Percentiles rank a stretch among this genome's conserved stretches.
phyloP scores from a whole-genome alignment of 2,329 filamentous ascomycete species.

The Rhytidhysteron rufulum region DNA sequence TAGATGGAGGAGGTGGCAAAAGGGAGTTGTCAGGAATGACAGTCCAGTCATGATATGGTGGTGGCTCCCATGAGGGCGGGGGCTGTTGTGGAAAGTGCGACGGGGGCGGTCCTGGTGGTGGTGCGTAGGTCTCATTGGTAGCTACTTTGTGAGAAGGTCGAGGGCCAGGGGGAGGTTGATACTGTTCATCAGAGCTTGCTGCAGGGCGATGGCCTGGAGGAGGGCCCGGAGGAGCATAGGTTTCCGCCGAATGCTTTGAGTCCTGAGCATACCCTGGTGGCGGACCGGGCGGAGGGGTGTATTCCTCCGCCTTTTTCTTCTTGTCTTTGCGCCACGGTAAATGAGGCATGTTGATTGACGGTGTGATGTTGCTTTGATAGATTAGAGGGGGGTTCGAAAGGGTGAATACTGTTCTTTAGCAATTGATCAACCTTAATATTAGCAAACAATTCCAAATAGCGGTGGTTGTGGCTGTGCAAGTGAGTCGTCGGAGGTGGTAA shows the following conservation, averaged over 20 bases:
- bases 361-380: too few species aligned
- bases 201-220: constrained; percentile 13
- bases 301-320: background rate
- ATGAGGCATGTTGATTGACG: too few species aligned
- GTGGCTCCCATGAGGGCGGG: constrained; percentile 41
- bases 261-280: constrained; percentile 19
- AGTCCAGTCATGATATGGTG: constrained; percentile 67
- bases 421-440: constrained; percentile 5
- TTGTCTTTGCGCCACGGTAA: too few species aligned
- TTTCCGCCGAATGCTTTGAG: constrained; percentile 9
- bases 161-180: constrained; percentile 7
- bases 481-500: too few species aligned
- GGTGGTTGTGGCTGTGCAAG: too few species aligned
- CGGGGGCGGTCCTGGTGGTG: constrained; percentile 16
- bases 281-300: constrained; percentile 18
- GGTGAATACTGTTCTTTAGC: constrained; percentile 4
- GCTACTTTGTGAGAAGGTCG: constrained; percentile 8
- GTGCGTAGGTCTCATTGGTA: constrained; percentile 1
- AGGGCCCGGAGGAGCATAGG: constrained; percentile 20
- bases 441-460: too few species aligned
- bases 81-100: constrained; percentile 26
- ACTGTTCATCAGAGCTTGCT: background rate
- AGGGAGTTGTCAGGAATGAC: constrained; percentile 69
- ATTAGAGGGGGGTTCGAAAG: background rate
- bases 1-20: constrained; percentile 67